These are phyloP conservation scores for Euphorbia lathyris DNA, from an alignment of 345 rosid genomes.

Conservation along the genomic window DNA sequence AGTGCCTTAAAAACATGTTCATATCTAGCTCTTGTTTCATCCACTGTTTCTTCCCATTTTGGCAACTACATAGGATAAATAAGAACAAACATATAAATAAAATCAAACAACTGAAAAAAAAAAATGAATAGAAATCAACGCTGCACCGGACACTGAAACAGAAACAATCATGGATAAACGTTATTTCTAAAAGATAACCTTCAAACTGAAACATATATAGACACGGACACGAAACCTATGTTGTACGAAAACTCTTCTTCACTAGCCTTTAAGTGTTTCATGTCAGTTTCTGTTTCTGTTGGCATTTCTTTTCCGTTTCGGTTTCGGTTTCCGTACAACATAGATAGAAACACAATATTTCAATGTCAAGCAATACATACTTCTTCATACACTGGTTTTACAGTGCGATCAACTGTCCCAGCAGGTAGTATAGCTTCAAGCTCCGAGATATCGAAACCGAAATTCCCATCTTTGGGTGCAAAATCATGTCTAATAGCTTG, in stretches of 20 bases:
- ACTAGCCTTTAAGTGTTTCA: too few species aligned
- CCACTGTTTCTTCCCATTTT: constrained; percentile 57
- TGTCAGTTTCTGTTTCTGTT: too few species aligned
- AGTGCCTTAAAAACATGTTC: constrained; percentile 51
- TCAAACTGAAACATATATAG: too few species aligned
- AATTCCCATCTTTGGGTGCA: constrained; percentile 63
- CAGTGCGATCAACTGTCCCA: constrained; percentile 60
- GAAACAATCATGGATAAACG: too few species aligned
- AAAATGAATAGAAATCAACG: background rate
- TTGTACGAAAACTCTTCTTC: too few species aligned
- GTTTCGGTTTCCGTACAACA: too few species aligned
- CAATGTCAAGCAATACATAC: constrained; percentile 20
- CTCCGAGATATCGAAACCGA: constrained; percentile 48
- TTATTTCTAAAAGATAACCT: too few species aligned
- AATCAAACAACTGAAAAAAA: background rate
- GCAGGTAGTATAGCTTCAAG: constrained; percentile 57
- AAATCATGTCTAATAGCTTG: constrained; percentile 47
- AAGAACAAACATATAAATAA: background rate
- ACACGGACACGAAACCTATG: too few species aligned
- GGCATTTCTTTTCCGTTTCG: too few species aligned
- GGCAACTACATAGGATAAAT: constrained; percentile 55
- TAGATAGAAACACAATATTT: background rate
- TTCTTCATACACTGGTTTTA: constrained; percentile 48
- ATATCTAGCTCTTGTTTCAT: constrained; percentile 51
- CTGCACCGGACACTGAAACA: too few species aligned